phyloP scores from a whole-genome alignment of 768 basidiomycete genomes.

The Trichaptum fuscoviolaceum region DNA sequence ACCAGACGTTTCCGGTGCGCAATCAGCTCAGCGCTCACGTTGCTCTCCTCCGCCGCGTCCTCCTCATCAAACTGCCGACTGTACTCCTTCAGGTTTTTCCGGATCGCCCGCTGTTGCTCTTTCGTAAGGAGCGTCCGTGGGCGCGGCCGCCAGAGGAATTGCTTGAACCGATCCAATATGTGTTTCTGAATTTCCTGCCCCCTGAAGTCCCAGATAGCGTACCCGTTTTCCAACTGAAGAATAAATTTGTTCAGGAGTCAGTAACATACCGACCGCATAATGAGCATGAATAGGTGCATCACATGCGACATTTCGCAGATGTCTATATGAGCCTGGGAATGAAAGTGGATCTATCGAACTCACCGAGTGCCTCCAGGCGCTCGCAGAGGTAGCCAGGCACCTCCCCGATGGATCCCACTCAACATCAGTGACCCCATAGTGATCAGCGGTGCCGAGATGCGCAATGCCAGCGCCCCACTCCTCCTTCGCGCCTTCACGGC shows the following conservation, averaged over 20 bases:
- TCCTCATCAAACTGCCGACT: slow-evolving; percentile 93
- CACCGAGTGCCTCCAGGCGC: slow-evolving; percentile 92
- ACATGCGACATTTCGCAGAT: not conserved
- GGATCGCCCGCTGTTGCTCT: slow-evolving; percentile 81
- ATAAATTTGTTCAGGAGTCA: not conserved
- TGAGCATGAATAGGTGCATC: not conserved
- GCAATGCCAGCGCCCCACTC: slow-evolving; percentile 89
- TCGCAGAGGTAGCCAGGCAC: slow-evolving; percentile 88
- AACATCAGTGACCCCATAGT: slow-evolving; percentile 95
- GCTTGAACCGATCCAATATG: slow-evolving; percentile 93
- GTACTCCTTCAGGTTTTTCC: slow-evolving; percentile 88
- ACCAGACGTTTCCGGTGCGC: slow-evolving; percentile 87
- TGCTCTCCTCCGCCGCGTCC: slow-evolving; percentile 92
- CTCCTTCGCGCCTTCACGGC: slow-evolving; percentile 45
- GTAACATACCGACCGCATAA: not conserved
- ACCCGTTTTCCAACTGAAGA: slow-evolving; percentile 89
- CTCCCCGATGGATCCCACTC: slow-evolving; percentile 99
- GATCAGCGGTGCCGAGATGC: slow-evolving; percentile 80
- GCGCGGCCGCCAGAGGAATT: slow-evolving; percentile 98
- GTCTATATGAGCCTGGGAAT: not conserved
- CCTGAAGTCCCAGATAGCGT: slow-evolving; percentile 95
- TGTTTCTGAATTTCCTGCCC: slow-evolving; percentile 92
- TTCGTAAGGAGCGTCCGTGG: slow-evolving; percentile 81
- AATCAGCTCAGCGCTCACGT: slow-evolving; percentile 89
- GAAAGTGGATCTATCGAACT: slow-evolving; percentile 19